Evolutionary conservation across 305 asterid genomes (phyloP).

Genomic region (Euphrasia arctica): DNA sequence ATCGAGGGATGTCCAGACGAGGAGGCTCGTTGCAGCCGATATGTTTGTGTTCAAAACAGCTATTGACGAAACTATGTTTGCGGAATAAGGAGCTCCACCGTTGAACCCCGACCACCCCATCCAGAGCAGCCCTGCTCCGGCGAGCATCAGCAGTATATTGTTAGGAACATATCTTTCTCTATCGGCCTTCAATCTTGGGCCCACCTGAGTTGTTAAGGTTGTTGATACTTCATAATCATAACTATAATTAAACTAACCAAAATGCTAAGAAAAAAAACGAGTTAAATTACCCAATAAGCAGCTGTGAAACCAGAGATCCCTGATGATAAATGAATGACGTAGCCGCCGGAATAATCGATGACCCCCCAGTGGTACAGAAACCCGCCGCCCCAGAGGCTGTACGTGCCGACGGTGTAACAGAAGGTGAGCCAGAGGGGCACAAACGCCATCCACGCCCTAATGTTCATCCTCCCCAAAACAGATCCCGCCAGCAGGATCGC

Average conservation of each 20-base stretch:
- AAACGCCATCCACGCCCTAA: slow-evolving; percentile 80
- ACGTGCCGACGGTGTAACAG: slow-evolving; percentile 71
- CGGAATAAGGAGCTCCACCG: slow-evolving; percentile 80
- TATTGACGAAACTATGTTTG: slow-evolving; percentile 52
- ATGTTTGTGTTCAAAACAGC: slow-evolving; percentile 66
- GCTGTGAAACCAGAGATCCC: slow-evolving; percentile 84
- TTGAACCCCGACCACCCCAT: slow-evolving; percentile 90
- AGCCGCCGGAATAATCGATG: slow-evolving; percentile 78
- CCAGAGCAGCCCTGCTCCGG: slow-evolving; percentile 82
- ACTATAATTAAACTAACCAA: background rate
- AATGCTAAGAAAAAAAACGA: background rate
- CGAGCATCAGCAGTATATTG: slow-evolving; percentile 63
- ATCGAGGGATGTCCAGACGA: slow-evolving; percentile 73
- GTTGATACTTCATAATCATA: background rate
- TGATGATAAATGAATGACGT: slow-evolving; percentile 73
- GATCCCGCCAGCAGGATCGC: slow-evolving; percentile 68
- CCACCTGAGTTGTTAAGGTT: slow-evolving; percentile 41
- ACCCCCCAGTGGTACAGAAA: slow-evolving; percentile 76
- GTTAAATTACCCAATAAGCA: slow-evolving; percentile 58
- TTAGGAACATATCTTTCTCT: slow-evolving; percentile 74
- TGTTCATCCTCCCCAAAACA: slow-evolving; percentile 69
- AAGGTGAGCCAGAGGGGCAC: slow-evolving; percentile 75
- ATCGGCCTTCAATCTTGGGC: slow-evolving; percentile 65
- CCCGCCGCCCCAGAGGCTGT: slow-evolving; percentile 80
- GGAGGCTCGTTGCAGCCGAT: slow-evolving; percentile 77